These are phyloP conservation scores for Ustilago curta DNA, from an alignment of 1,284 basidiomycete species.

Conservation along the genomic window DNA sequence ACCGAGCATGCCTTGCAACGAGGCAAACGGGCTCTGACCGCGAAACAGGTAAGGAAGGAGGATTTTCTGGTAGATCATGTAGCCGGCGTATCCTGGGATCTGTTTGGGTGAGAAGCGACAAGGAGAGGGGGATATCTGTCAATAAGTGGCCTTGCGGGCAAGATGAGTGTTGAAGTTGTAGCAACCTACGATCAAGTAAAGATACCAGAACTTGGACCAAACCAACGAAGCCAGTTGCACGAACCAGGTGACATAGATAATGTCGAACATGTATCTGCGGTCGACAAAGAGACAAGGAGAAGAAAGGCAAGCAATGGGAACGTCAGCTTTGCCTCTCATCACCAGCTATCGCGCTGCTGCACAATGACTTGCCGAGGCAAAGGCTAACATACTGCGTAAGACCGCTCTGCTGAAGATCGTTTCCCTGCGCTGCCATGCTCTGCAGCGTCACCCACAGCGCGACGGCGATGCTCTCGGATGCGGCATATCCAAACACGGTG, in stretches of 20 bases:
- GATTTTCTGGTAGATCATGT: constrained; percentile 62
- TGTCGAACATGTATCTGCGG: constrained; percentile 69
- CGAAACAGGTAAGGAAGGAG: constrained; percentile 62
- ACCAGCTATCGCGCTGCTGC: too few relatives aligned
- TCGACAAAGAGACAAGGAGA: neutral
- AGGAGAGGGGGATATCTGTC: neutral
- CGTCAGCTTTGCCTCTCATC: too few relatives aligned
- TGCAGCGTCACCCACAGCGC: constrained; percentile 59
- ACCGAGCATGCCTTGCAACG: constrained; percentile 24
- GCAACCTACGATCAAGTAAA: constrained; percentile 65
- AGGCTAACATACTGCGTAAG: constrained; percentile 63
- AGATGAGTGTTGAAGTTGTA: neutral
- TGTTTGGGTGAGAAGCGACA: constrained; percentile 16
- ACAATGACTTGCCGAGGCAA: neutral
- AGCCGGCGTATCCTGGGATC: constrained; percentile 69
- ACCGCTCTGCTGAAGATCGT: constrained; percentile 64
- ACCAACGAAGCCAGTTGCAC: constrained; percentile 67
- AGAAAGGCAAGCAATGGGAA: too few relatives aligned
- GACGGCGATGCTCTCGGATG: constrained; percentile 64
- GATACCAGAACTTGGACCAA: constrained; percentile 65
- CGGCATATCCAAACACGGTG: constrained; percentile 50
- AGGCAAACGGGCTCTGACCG: constrained; percentile 49
- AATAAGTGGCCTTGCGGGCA: neutral
- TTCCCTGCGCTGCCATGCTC: constrained; percentile 66
- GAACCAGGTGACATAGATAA: constrained; percentile 70